Evolutionary conservation across 805 yeast species (phyloP).

Genomic region (Myxozyma neotropica): DNA sequence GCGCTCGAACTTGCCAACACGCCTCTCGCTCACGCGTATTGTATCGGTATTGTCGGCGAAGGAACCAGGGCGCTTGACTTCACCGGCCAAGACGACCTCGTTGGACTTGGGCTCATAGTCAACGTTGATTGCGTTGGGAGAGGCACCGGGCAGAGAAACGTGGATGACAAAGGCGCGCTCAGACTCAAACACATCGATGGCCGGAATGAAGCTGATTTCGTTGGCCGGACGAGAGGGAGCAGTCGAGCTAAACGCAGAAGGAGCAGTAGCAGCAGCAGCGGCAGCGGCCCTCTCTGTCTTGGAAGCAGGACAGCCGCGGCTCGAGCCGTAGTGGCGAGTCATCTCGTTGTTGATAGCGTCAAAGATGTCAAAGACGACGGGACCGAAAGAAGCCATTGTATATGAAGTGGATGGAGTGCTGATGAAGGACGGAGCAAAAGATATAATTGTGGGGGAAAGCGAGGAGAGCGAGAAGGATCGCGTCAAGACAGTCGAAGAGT

Average conservation of each 20-base stretch:
- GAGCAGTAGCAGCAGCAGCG: not conserved
- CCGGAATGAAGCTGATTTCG: slow-evolving; percentile 43
- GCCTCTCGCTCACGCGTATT: slow-evolving; percentile 44
- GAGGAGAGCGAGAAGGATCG: not conserved
- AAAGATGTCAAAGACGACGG: slow-evolving; percentile 17
- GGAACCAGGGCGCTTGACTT: slow-evolving; percentile 30
- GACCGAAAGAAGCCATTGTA: slow-evolving; percentile 14
- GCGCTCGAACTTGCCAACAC: slow-evolving; percentile 49
- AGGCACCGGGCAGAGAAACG: slow-evolving; percentile 54
- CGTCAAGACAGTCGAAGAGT: not conserved
- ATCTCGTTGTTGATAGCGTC: slow-evolving; percentile 18
- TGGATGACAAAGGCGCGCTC: slow-evolving; percentile 48
- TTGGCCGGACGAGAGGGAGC: not conserved
- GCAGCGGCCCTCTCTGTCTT: not conserved
- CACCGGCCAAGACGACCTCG: slow-evolving; percentile 51
- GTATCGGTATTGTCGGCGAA: slow-evolving; percentile 35
- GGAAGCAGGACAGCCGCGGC: slow-evolving; percentile 5
- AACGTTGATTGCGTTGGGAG: slow-evolving; percentile 42
- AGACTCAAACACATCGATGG: slow-evolving; percentile 52
- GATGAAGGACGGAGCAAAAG: not conserved
- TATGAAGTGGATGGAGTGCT: not conserved
- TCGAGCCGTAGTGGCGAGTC: slow-evolving; percentile 12
- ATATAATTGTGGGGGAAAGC: not conserved
- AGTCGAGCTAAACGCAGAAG: too few species aligned
- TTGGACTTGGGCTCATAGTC: slow-evolving; percentile 53